Evolutionary conservation across 179 eudicot species (phyloP), one percentile per base, ranked within the genome.

Genomic region (Dionaea muscipula): DNA sequence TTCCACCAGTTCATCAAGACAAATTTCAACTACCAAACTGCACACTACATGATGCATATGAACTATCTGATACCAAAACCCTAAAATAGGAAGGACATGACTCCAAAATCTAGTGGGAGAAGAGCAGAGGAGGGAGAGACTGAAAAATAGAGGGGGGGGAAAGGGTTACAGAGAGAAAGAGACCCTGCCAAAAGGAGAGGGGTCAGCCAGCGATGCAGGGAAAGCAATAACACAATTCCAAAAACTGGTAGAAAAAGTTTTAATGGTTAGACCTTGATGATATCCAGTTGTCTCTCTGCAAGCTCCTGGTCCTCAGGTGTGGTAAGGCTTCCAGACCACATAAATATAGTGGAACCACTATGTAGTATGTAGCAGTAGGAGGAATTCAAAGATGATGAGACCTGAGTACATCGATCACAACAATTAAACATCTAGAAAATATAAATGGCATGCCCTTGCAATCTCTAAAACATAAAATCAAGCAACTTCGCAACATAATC

Each of bases 361-460:
- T 88, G 96, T 59, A 93, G 73, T 71, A 93, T 93, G 90, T 72
- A 85, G 72, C 95, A 77, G 75, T 93, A 81, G 39, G 90, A 76
- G 35, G 99, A 93, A 71, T 88, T 88, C 57, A 93, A 74, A 24
- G 95, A 88, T 53, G 95, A 69, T 19, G 95, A 80, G 56, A 79
- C 90, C 99, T 93, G 94, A 43, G 22, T n/a, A 21, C 21, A 43
- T 21, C 47, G 11, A 16, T n/a, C 9, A n/a, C 6, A 43, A 43
- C 22, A n/a, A 43, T n/a, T n/a, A 43, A 43, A 43, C 9, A 7
- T 43, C 9, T 31, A 31, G 35, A 31, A 31, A 4, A 0, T 4
- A 31, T 31, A 31, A 31, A 0, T 31, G 8, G 10, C 8, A 4
- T 31, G 10, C 35, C 35, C 10, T 4, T 31, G 10, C 35, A 31